Percentiles rank a stretch among this genome's conserved stretches.
phyloP scores from a whole-genome alignment of 2,329 filamentous ascomycete genomes.

The Bipolaris victoriae region DNA sequence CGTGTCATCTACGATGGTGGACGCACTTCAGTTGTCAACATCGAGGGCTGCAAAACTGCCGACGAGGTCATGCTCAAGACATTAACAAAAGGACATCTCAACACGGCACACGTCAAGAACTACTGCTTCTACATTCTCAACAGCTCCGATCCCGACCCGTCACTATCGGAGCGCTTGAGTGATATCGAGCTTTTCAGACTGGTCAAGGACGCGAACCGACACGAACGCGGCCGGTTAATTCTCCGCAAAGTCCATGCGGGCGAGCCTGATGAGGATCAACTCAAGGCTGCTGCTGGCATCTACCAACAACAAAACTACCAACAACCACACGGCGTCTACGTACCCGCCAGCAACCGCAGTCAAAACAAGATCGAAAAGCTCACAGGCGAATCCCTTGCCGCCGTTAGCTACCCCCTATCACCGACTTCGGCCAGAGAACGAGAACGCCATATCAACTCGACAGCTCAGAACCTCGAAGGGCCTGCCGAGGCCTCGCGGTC shows the following conservation, averaged over 20 bases:
- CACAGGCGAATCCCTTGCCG: constrained; percentile 84
- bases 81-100: constrained; percentile 82
- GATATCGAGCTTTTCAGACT: constrained; percentile 91
- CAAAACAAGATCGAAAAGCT: constrained; percentile 88
- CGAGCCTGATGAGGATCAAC: constrained; percentile 84
- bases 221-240: constrained; percentile 89
- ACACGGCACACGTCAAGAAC: constrained; percentile 89
- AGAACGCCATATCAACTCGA: constrained; percentile 67
- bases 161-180: constrained; percentile 78
- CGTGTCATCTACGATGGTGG: constrained; percentile 91
- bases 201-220: constrained; percentile 82
- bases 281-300: constrained; percentile 86
- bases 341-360: constrained; percentile 74
- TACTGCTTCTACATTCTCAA: constrained; percentile 97
- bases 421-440: constrained; percentile 72
- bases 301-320: constrained; percentile 81
- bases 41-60: constrained; percentile 86
- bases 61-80: constrained; percentile 93
- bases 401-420: constrained; percentile 85
- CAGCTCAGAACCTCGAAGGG: constrained; percentile 57
- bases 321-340: constrained; percentile 66
- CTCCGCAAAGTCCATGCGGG: constrained; percentile 90
- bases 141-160: constrained; percentile 81
- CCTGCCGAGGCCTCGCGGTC: constrained; percentile 37
- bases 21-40: constrained; percentile 90